phyloP scores from a whole-genome alignment of 164 flowering plant species.

The Platanus orientalis region DNA sequence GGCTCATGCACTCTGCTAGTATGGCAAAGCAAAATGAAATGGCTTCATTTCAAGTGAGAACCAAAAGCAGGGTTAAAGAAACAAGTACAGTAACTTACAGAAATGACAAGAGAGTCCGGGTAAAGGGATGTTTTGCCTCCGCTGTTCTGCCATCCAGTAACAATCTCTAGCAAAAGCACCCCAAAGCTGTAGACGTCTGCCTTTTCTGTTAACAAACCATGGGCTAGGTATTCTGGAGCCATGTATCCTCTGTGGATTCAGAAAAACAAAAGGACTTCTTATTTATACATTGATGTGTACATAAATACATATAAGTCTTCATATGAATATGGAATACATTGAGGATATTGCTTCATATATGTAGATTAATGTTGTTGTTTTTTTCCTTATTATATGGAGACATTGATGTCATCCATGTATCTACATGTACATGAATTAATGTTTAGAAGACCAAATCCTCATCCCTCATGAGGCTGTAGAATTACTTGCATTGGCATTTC shows the following conservation, averaged over 20 bases:
- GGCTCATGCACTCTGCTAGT: no score
- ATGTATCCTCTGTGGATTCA: constrained; percentile 52
- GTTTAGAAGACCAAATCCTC: no score
- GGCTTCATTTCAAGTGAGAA: no score
- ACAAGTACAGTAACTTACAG: constrained; percentile 33
- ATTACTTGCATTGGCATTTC: no score
- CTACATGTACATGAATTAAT: no score
- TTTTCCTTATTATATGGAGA: no score
- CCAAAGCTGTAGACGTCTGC: constrained; percentile 76
- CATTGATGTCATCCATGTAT: no score
- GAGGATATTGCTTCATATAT: no score
- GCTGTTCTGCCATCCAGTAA: constrained; percentile 47
- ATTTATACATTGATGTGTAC: not conserved
- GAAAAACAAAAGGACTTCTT: not conserved
- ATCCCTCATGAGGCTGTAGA: no score
- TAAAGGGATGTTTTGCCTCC: constrained; percentile 47
- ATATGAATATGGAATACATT: not conserved
- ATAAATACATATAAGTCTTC: not conserved
- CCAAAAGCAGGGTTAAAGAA: no score
- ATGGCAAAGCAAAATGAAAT: no score
- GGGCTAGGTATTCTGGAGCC: constrained; percentile 73
- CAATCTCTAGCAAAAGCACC: constrained; percentile 58
- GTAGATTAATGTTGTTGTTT: no score
- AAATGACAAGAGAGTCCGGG: constrained; percentile 58
- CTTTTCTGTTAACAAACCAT: constrained; percentile 60